Evolutionary conservation across 176 grass and related monocot species (phyloP).

Genomic region (Coix lacrymajobi): DNA sequence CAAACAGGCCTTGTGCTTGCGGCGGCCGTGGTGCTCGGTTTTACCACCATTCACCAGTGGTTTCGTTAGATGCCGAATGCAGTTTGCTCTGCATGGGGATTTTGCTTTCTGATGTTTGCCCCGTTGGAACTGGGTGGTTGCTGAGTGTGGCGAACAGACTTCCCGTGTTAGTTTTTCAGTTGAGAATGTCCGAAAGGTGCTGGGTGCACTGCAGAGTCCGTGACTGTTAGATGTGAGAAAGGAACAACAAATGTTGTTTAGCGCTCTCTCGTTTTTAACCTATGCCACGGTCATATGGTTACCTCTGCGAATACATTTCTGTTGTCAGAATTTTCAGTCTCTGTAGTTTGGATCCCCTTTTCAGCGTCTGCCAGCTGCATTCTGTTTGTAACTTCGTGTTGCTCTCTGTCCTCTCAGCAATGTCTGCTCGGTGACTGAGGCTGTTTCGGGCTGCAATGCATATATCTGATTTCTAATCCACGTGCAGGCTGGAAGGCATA

Average conservation of each 20-base stretch:
- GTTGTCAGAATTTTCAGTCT: neutral
- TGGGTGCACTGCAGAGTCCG: neutral
- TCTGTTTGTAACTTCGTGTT: neutral
- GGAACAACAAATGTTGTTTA: neutral
- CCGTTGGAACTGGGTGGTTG: neutral
- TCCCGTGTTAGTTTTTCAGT: neutral
- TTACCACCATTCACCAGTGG: neutral
- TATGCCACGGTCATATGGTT: neutral
- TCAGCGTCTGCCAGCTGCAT: neutral
- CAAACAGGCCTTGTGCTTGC: neutral
- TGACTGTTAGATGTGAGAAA: neutral
- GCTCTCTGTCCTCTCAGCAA: neutral
- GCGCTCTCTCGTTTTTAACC: neutral
- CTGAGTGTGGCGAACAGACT: neutral
- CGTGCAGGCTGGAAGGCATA: constrained; percentile 58
- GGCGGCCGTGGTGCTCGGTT: neutral
- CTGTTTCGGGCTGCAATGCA: neutral
- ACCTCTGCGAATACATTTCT: neutral
- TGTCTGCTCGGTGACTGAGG: neutral
- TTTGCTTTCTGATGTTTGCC: neutral
- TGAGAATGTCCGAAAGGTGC: neutral
- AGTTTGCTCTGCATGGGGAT: neutral
- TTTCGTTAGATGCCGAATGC: neutral
- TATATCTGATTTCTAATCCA: neutral
- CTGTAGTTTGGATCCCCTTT: neutral